Evolutionary conservation across 1,284 basidiomycete genomes (phyloP).

Genomic region (Boletus mariae): DNA sequence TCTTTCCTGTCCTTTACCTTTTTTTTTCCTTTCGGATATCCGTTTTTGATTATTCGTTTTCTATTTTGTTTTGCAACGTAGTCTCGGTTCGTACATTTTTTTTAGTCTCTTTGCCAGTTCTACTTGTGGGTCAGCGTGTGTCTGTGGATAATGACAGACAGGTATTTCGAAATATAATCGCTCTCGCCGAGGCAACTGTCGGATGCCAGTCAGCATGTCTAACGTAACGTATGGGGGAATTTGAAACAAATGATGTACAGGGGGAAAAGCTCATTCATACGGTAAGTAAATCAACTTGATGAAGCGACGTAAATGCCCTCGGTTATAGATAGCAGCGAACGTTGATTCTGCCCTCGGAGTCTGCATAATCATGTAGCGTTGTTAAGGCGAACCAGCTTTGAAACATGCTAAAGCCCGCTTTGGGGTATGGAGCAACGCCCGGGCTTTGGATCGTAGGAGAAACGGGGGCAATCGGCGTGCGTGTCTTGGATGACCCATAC

Average conservation of each 20-base stretch:
- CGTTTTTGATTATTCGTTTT: conserved; percentile 32
- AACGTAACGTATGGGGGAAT: conserved; percentile 6
- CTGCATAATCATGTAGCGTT: background rate
- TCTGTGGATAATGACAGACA: conserved; percentile 8
- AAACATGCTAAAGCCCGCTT: background rate
- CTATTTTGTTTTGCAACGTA: conserved; percentile 31
- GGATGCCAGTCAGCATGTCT: background rate
- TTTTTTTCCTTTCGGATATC: background rate
- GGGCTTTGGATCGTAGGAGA: background rate
- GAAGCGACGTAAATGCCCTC: background rate
- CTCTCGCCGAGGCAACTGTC: background rate
- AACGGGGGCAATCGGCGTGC: background rate
- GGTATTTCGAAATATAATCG: conserved; percentile 7
- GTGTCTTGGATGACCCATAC: background rate
- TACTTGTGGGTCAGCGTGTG: conserved; percentile 5
- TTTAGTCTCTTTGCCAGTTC: conserved; percentile 22
- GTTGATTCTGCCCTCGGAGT: background rate
- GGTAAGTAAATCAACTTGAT: background rate
- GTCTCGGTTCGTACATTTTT: conserved; percentile 19
- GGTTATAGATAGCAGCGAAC: background rate
- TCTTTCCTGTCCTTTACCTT: background rate
- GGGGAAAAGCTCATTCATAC: background rate
- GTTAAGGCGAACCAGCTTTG: background rate
- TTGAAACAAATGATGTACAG: background rate
- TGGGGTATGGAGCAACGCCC: background rate